Conservation (phyloP, 108 stramenopile species). For the Licmophora abbreviata region DNA sequence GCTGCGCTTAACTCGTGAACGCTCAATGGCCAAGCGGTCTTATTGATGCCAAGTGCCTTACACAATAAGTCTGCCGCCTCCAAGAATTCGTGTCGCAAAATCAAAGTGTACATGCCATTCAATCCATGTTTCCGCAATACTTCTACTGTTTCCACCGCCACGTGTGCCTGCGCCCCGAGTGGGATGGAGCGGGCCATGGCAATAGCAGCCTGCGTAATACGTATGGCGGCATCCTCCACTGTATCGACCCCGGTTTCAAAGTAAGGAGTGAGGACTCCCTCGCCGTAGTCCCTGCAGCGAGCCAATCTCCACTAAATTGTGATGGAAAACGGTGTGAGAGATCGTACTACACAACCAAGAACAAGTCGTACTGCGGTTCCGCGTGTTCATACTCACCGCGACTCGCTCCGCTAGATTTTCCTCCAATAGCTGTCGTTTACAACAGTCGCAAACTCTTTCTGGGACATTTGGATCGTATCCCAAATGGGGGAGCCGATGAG, state of each 20-base stretch:
- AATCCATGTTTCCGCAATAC: constrained; percentile 86
- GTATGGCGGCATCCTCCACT: constrained; percentile 53
- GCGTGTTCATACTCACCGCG: constrained; percentile 14
- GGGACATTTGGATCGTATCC: constrained; percentile 76
- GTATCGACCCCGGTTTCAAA: constrained; percentile 81
- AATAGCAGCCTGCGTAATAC: constrained; percentile 65
- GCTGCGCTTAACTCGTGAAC: constrained; percentile 92
- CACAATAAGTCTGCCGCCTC: constrained; percentile 88
- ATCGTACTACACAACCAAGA: not conserved
- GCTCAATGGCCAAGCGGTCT: constrained; percentile 78
- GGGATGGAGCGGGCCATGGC: constrained; percentile 69
- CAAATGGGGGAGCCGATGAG: constrained; percentile 69
- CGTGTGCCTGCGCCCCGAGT: constrained; percentile 77
- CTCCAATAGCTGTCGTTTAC: constrained; percentile 61
- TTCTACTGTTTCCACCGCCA: constrained; percentile 90
- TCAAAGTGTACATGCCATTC: constrained; percentile 85
- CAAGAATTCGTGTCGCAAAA: constrained; percentile 87
- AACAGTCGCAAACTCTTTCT: constrained; percentile 76
- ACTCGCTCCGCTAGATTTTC: constrained; percentile 82
- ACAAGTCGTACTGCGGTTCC: not conserved
- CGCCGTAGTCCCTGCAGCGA: constrained; percentile 61
- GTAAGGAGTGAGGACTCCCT: constrained; percentile 57
- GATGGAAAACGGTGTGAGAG: too few relatives aligned
- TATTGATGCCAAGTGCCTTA: constrained; percentile 76
- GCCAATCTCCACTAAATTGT: constrained; percentile 54